phyloP scores from a whole-genome alignment of 2,329 filamentous ascomycete genomes.

The Fusarium sp. region DNA sequence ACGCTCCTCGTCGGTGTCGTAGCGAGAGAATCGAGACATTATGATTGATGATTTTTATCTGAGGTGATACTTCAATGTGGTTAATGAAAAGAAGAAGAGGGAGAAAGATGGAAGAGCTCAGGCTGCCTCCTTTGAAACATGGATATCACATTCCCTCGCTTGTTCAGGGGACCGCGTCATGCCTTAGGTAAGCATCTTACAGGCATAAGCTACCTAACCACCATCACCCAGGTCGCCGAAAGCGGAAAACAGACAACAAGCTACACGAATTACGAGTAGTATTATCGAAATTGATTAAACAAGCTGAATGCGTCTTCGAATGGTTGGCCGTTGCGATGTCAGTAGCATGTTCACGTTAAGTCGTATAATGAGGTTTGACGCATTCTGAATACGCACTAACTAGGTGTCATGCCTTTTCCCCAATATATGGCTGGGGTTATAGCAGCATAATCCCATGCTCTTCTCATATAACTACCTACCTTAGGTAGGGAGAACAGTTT shows the following conservation, averaged over 20 bases:
- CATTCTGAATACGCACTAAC: too few relatives aligned
- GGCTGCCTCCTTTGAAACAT: conserved; percentile 13
- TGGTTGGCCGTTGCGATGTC: too few relatives aligned
- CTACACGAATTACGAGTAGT: background rate
- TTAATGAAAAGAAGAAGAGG: background rate
- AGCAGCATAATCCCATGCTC: background rate
- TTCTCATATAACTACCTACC: background rate
- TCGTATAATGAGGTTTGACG: background rate
- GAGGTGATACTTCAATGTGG: background rate
- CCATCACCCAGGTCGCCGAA: background rate
- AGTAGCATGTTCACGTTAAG: background rate
- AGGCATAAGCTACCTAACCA: background rate
- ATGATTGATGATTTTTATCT: background rate
- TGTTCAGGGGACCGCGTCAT: conserved; percentile 32
- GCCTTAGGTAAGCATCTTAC: conserved; percentile 26
- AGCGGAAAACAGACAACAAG: background rate
- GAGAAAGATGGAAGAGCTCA: background rate
- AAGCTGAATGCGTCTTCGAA: background rate
- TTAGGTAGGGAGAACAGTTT: background rate
- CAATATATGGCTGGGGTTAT: background rate
- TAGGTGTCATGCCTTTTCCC: background rate
- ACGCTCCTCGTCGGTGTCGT: conserved; percentile 60
- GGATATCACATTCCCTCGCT: conserved; percentile 17
- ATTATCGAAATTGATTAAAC: background rate
- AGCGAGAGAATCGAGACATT: conserved; percentile 55